Conservation (phyloP, 2,329 filamentous ascomycete species). For the Teratosphaeria zuluensis region DNA sequence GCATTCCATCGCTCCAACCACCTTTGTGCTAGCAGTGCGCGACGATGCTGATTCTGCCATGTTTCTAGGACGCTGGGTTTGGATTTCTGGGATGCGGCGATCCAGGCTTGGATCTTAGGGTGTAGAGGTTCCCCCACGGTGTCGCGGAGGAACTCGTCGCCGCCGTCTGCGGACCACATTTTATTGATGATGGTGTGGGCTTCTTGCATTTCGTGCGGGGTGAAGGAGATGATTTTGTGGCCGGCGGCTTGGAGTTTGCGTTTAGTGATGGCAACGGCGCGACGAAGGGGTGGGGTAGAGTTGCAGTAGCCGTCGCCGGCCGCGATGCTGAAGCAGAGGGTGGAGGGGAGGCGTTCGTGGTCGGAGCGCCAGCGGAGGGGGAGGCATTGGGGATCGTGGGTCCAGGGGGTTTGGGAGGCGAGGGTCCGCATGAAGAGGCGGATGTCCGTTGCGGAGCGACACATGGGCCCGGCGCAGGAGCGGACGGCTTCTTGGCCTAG, state of each 20-base stretch:
- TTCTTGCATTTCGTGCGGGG: constrained; percentile 7
- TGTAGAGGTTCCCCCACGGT: constrained; percentile 6
- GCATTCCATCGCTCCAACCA: constrained; percentile 9
- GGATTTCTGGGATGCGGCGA: constrained; percentile 6
- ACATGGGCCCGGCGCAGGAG: not conserved
- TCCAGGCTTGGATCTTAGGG: not conserved
- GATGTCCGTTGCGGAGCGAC: not conserved
- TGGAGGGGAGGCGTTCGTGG: not conserved
- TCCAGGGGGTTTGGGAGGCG: not conserved
- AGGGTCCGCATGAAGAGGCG: not conserved
- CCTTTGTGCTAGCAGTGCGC: constrained; percentile 4
- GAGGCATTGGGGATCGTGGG: not conserved
- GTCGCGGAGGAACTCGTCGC: constrained; percentile 9
- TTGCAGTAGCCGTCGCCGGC: not conserved
- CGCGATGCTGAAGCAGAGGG: not conserved
- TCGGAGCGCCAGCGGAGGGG: not conserved
- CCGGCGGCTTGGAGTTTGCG: constrained; percentile 7
- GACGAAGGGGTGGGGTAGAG: not conserved
- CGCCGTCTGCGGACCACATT: constrained; percentile 9
- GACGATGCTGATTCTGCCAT: constrained; percentile 7
- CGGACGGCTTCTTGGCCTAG: not conserved
- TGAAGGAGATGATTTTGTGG: constrained; percentile 8
- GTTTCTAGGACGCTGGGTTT: constrained; percentile 7
- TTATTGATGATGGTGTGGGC: constrained; percentile 4
- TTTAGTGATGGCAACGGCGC: not conserved